Conservation (phyloP, 148 eudicot species). For the Rhododendron ovatum region DNA sequence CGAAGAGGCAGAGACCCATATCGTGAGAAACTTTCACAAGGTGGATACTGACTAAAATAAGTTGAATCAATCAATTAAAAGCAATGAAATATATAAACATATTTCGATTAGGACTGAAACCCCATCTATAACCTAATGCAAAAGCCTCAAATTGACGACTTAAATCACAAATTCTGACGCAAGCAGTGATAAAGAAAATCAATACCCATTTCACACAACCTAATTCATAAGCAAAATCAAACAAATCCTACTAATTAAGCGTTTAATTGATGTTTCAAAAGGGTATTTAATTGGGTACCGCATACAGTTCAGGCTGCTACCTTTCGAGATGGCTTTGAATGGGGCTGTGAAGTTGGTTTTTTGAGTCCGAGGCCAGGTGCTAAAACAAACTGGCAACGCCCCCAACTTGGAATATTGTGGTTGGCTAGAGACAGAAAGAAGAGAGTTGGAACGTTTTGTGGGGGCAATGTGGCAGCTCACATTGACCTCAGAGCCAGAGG, state of each 20-base stretch:
- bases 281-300: background rate
- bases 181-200: background rate
- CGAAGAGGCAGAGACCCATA: background rate
- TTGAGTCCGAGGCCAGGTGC: background rate
- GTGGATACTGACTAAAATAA: background rate
- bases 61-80: background rate
- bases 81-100: background rate
- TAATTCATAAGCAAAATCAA: background rate
- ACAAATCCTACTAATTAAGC: background rate
- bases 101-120: background rate
- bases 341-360: background rate
- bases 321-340: background rate
- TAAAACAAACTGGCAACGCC: background rate
- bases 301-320: background rate
- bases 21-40: background rate
- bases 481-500: slow-evolving; percentile 4
- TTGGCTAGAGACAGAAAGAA: too few species aligned
- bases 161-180: background rate
- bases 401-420: background rate
- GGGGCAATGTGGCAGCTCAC: slow-evolving; percentile 6
- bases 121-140: background rate
- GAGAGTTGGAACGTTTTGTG: background rate
- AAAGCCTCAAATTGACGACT: background rate
- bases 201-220: background rate
- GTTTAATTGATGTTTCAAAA: background rate